Evolutionary conservation across 2,329 filamentous ascomycete genomes (phyloP), one percentile per base, ranked within the genome.

Genomic region (Chalaropsis thielavioides): DNA sequence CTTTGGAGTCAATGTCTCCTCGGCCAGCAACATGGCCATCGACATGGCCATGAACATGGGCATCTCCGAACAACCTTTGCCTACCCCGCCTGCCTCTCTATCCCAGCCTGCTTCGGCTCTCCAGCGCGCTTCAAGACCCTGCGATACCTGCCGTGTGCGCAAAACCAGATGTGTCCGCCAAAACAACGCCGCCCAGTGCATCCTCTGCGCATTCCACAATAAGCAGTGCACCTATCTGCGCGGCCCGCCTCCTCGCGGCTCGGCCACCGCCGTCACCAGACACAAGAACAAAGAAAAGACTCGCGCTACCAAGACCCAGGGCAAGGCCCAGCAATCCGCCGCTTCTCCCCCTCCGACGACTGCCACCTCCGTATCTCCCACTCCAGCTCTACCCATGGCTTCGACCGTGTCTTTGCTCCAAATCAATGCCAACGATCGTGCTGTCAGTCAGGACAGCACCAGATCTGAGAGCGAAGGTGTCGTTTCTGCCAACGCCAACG

Each of bases 121-220:
- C 5, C 66, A 67, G 63, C 63, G 66, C n/a, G 56, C 66, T 27
- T 65, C 63, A 6, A 77, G 81, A 7, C 81, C 81, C n/a, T 83
- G 81, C 73, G 84, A 87, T 75, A 83, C 82, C 64, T 87, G 84
- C 72, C 79, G 84, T 67, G 78, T 82, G 71, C 80, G 84, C 69
- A 87, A 87, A 75, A 83, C 80, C 69, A 81, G 83, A 69, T 87
- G 84, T 71, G 84, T 86, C 61, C 80, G 84, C 70, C 80, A 85
- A 71, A 81, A 84, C 63, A 80, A 78, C 65, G 79, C 79, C 69
- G 76, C 78, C 54, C 78, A 81, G 68, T 87, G 84, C 71, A 82
- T 86, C 61, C 75, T 86, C 66, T 87, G 84, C 73, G 80, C 81
- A 68, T 86, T 86, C 72, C 83, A 87, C 74, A 82, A 83, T 72